Percentiles rank a stretch among this genome's conserved stretches.
phyloP scores from a whole-genome alignment of 768 basidiomycete species.

The Pholiota microspora region DNA sequence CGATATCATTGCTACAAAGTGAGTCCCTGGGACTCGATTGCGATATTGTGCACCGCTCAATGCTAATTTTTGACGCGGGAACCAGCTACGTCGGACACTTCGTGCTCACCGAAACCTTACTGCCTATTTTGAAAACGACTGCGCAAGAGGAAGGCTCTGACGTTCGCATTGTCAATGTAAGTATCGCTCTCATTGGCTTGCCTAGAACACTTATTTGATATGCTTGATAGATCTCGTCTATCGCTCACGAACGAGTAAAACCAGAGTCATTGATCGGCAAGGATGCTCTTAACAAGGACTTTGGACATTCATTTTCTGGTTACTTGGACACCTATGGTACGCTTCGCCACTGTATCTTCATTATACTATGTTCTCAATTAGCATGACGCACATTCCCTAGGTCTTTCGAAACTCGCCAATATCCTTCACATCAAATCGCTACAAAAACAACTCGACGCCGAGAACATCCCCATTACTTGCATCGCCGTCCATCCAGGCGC shows the following conservation, averaged over 20 bases:
- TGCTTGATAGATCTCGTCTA: too few relatives aligned
- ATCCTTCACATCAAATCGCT: constrained; percentile 49
- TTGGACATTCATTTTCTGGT: constrained; percentile 17
- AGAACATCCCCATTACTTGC: constrained; percentile 32
- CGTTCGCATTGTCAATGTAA: constrained; percentile 23
- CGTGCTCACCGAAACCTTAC: constrained; percentile 20
- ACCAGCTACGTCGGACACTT: constrained; percentile 30
- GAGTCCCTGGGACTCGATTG: neutral
- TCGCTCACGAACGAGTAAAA: constrained; percentile 3
- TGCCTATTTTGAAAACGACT: constrained; percentile 20
- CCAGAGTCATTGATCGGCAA: constrained; percentile 5
- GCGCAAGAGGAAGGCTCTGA: constrained; percentile 17
- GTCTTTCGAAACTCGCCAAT: constrained; percentile 46
- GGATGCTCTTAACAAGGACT: constrained; percentile 30
- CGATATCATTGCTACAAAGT: constrained; percentile 18
- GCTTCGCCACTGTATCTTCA: too few relatives aligned
- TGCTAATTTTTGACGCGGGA: too few relatives aligned
- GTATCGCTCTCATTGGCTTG: too few relatives aligned
- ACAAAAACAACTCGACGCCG: constrained; percentile 41
- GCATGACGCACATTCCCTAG: too few relatives aligned
- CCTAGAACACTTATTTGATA: too few relatives aligned
- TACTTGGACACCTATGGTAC: constrained; percentile 31
- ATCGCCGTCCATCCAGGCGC: constrained; percentile 42
- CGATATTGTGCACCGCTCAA: too few relatives aligned
- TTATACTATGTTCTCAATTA: too few relatives aligned